A percentile compares a stretch with the other conserved stretches of the same genome.
Evolutionary conservation across 805 yeast species (phyloP).

Genomic region (Myxozyma geophila): DNA sequence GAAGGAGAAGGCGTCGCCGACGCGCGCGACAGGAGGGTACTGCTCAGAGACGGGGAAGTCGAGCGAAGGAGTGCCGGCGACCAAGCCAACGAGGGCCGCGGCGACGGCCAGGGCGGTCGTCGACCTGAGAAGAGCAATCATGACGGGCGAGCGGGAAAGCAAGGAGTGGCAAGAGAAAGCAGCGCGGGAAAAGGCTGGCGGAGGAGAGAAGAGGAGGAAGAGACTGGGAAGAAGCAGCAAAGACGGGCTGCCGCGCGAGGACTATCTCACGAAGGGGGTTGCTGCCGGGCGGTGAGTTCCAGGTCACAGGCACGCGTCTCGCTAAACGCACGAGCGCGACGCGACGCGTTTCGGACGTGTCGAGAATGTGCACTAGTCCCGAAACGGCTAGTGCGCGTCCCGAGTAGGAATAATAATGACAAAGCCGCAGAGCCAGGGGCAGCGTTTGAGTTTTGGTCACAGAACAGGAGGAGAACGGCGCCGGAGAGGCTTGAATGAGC

Average conservation of each 20-base stretch:
- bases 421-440: constrained; percentile 7
- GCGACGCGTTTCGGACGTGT: constrained; percentile 15
- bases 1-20: constrained; percentile 63
- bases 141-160: background rate
- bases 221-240: background rate
- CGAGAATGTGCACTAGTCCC: constrained; percentile 8
- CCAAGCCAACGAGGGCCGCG: constrained; percentile 12
- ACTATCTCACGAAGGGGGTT: constrained; percentile 2
- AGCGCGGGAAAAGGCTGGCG: background rate
- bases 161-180: background rate
- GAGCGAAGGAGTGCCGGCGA: constrained; percentile 54
- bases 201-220: background rate
- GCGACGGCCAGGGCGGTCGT: constrained; percentile 2
- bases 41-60: constrained; percentile 85
- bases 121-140: constrained; percentile 1
- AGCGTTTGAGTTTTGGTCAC: background rate
- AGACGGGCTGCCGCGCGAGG: background rate
- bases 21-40: constrained; percentile 84
- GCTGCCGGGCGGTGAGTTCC: background rate
- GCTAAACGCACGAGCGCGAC: constrained; percentile 1
- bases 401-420: background rate
- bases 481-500: too few species aligned
- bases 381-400: background rate
- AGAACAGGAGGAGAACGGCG: background rate
- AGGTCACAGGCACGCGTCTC: constrained; percentile 3